Conservation (phyloP, 2,329 filamentous ascomycete genomes). For the Pseudohalonectria lignicola region DNA sequence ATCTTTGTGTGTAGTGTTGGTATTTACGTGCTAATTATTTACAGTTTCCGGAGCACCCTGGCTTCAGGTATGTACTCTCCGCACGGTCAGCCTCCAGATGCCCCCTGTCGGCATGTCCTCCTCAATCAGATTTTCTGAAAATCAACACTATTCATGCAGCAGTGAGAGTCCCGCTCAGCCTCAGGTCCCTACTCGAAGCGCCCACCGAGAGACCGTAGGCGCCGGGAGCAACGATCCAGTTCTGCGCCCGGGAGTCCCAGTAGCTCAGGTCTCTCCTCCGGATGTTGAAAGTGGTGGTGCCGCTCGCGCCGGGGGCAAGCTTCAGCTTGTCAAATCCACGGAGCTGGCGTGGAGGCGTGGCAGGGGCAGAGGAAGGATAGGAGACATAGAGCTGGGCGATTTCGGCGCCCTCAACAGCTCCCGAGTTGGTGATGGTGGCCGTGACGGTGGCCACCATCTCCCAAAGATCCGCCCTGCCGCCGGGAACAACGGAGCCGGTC, state of each 20-base stretch:
- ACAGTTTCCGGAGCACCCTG: too few species aligned
- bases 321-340: conserved; percentile 51
- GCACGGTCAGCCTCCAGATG: too few species aligned
- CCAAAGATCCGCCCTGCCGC: conserved; percentile 34
- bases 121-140: neutral
- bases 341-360: conserved; percentile 36
- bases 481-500: conserved; percentile 25
- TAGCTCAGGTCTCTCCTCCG: conserved; percentile 51
- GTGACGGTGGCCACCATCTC: conserved; percentile 37
- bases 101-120: neutral
- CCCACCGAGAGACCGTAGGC: conserved; percentile 30
- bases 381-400: conserved; percentile 51
- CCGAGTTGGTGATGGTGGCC: conserved; percentile 54
- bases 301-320: conserved; percentile 33
- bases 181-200: conserved; percentile 33
- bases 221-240: conserved; percentile 45
- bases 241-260: conserved; percentile 47
- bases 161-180: conserved; percentile 19
- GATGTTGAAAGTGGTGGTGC: conserved; percentile 39
- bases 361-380: conserved; percentile 22
- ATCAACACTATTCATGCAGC: neutral
- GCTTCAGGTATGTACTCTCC: too few species aligned
- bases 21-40: too few species aligned
- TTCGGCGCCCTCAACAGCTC: conserved; percentile 48
- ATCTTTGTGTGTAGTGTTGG: too few species aligned